phyloP scores from a whole-genome alignment of 495 filamentous ascomycete species.

The Parmelia sp. region DNA sequence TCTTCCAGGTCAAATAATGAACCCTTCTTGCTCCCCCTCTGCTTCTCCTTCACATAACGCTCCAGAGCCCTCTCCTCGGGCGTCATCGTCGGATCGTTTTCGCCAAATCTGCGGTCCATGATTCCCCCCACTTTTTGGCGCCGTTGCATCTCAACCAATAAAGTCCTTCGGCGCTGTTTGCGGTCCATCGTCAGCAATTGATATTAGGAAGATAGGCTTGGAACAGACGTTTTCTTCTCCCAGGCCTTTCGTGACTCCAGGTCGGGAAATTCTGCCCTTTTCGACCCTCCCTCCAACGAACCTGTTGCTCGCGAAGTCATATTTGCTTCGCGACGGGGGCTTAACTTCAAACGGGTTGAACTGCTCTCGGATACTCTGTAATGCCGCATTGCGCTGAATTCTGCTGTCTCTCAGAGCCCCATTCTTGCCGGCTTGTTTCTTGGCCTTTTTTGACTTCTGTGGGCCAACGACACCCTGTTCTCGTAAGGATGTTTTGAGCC shows the following conservation, averaged over 20 bases:
- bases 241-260: slow-evolving; percentile 73
- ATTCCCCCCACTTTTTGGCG: slow-evolving; percentile 89
- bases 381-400: slow-evolving; percentile 63
- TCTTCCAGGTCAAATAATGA: slow-evolving; percentile 89
- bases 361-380: slow-evolving; percentile 80
- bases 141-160: slow-evolving; percentile 77
- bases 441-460: slow-evolving; percentile 87
- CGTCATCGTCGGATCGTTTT: slow-evolving; percentile 89
- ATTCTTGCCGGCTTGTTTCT: slow-evolving; percentile 62
- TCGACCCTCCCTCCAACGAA: slow-evolving; percentile 43
- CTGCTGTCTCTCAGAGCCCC: slow-evolving; percentile 57
- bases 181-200: slow-evolving; percentile 61
- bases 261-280: slow-evolving; percentile 57
- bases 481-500: slow-evolving; percentile 79
- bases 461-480: slow-evolving; percentile 83
- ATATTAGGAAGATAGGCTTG: slow-evolving; percentile 15
- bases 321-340: slow-evolving; percentile 61
- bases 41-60: slow-evolving; percentile 80
- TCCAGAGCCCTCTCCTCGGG: slow-evolving; percentile 90
- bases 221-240: slow-evolving; percentile 74
- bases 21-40: slow-evolving; percentile 59
- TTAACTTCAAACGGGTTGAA: slow-evolving; percentile 98
- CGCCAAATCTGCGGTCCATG: slow-evolving; percentile 88
- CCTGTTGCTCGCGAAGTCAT: slow-evolving; percentile 60
- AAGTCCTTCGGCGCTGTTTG: slow-evolving; percentile 63